These are phyloP conservation scores for Eragrostis tef DNA, from an alignment of 202 grass and related monocot species.

Conservation along the genomic window DNA sequence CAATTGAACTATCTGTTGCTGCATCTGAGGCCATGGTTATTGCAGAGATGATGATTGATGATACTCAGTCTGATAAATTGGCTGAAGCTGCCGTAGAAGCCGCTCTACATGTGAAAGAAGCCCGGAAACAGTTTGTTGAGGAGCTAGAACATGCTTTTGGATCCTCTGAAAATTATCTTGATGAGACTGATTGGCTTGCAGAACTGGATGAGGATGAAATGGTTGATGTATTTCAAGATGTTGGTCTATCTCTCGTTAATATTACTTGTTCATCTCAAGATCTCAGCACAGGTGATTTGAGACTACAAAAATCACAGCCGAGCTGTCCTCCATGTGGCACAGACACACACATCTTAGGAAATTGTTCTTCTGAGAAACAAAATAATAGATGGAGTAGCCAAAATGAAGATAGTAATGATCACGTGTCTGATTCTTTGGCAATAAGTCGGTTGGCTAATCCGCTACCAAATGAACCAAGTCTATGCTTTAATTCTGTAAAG, in stretches of 20 bases:
- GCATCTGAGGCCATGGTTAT: slow-evolving; percentile 96
- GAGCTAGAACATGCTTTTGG: slow-evolving; percentile 46
- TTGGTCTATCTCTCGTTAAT: slow-evolving; percentile 60
- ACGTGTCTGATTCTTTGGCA: slow-evolving; percentile 52
- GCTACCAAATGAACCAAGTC: slow-evolving; percentile 39
- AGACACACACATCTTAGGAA: slow-evolving; percentile 37
- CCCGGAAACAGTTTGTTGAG: slow-evolving; percentile 54
- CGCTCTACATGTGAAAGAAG: slow-evolving; percentile 75
- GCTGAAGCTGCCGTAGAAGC: slow-evolving; percentile 57
- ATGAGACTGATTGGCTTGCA: slow-evolving; percentile 63
- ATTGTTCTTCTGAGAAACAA: slow-evolving; percentile 45
- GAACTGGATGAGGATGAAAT: slow-evolving; percentile 70
- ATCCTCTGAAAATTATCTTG: slow-evolving; percentile 50
- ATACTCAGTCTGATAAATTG: slow-evolving; percentile 49
- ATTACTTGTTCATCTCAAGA: slow-evolving; percentile 44
- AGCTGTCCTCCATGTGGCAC: slow-evolving; percentile 34
- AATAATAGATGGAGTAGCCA: slow-evolving; percentile 43
- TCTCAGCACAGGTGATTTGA: slow-evolving; percentile 21
- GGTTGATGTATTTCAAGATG: slow-evolving; percentile 72
- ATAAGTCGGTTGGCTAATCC: slow-evolving; percentile 23
- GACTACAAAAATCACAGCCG: slow-evolving; percentile 34
- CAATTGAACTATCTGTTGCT: slow-evolving; percentile 81
- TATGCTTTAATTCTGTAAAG: slow-evolving; percentile 28
- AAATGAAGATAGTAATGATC: slow-evolving; percentile 49
- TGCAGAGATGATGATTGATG: slow-evolving; percentile 60